Conservation (phyloP, 768 basidiomycete species). For the Lactarius tabidus region DNA sequence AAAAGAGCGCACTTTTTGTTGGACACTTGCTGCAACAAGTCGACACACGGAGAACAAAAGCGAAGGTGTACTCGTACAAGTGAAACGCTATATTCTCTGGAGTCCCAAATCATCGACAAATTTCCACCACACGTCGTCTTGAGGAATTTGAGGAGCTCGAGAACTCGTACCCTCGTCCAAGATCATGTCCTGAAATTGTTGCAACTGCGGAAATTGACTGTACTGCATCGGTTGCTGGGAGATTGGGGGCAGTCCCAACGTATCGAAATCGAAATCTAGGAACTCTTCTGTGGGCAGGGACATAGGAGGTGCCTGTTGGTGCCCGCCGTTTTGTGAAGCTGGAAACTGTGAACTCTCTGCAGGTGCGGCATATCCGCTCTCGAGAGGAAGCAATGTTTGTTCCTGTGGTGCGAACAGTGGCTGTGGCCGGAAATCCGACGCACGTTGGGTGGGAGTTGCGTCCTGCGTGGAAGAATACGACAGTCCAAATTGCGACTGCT, state of each 20-base stretch:
- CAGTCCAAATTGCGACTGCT: conserved; percentile 12
- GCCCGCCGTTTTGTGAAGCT: neutral
- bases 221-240: conserved; percentile 17
- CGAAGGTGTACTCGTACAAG: neutral
- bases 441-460: neutral
- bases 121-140: conserved; percentile 40
- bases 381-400: conserved; percentile 6
- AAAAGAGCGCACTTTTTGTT: too few species aligned
- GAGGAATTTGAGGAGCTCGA: conserved; percentile 18
- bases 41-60: neutral
- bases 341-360: neutral
- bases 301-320: neutral
- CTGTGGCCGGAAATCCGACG: neutral
- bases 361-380: neutral
- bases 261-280: conserved; percentile 14
- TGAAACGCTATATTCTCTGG: conserved; percentile 8
- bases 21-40: neutral
- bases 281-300: neutral
- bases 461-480: conserved; percentile 10
- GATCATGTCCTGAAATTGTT: conserved; percentile 17
- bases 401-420: neutral
- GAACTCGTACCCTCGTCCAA: conserved; percentile 16
- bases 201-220: conserved; percentile 14
- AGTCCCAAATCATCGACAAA: conserved; percentile 35
- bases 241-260: conserved; percentile 1